Conservation (phyloP, 345 rosid species). For the Gynandropsis gynandra region DNA sequence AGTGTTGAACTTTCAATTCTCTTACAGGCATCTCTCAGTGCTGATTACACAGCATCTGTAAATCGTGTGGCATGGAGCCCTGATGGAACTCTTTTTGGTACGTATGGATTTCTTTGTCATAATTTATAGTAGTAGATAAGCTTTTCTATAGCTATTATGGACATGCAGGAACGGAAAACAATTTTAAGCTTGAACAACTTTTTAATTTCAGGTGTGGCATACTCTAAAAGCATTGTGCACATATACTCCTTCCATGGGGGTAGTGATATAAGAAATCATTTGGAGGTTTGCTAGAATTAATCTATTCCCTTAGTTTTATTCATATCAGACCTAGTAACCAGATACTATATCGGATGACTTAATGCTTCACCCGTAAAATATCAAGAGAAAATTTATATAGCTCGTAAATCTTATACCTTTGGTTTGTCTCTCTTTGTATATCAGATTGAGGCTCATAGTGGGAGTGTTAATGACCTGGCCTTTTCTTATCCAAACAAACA, state of each 20-base stretch:
- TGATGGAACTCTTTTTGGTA: constrained; percentile 91
- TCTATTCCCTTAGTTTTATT: constrained; percentile 3
- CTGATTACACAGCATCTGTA: constrained; percentile 80
- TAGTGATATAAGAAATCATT: constrained; percentile 52
- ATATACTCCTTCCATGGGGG: constrained; percentile 58
- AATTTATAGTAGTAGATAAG: no score
- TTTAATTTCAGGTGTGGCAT: constrained; percentile 71
- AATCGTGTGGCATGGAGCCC: constrained; percentile 98
- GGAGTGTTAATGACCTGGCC: constrained; percentile 81
- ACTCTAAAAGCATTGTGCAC: constrained; percentile 76
- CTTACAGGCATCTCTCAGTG: constrained; percentile 61
- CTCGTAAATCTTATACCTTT: neutral
- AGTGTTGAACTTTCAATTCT: constrained; percentile 17
- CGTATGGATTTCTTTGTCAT: no score
- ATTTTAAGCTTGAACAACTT: constrained; percentile 7
- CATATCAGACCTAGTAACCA: neutral
- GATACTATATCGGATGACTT: neutral
- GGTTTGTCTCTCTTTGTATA: constrained; percentile 7
- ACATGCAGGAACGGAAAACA: constrained; percentile 1
- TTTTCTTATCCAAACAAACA: constrained; percentile 73
- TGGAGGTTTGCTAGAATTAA: constrained; percentile 55
- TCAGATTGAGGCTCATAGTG: constrained; percentile 84
- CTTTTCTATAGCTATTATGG: neutral
- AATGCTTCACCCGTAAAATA: no score
- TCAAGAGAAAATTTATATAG: no score